Evolutionary conservation across 768 basidiomycete genomes (phyloP).

Genomic region (Suillus plorans): DNA sequence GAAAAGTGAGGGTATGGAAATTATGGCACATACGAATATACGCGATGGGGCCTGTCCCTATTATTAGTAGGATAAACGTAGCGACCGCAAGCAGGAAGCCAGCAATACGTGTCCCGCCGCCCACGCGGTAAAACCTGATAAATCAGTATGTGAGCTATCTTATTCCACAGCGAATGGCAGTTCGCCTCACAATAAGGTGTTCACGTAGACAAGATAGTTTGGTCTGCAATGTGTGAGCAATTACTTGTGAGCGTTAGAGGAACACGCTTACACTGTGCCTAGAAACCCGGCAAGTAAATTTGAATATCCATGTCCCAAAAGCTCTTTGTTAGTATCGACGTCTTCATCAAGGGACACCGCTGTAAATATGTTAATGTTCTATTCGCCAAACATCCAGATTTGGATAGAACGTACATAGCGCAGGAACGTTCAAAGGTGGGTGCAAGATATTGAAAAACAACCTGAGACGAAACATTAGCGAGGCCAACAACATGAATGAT

Average conservation of each 20-base stretch:
- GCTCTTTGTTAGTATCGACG: constrained; percentile 88
- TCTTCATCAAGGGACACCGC: constrained; percentile 89
- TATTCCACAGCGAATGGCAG: constrained; percentile 4
- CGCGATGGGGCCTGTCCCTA: constrained; percentile 89
- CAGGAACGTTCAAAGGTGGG: constrained; percentile 87
- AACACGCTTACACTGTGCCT: constrained; percentile 69
- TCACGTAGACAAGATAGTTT: constrained; percentile 86
- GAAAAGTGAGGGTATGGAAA: neutral
- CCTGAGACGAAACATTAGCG: constrained; percentile 33
- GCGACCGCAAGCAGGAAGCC: constrained; percentile 83
- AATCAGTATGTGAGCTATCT: neutral
- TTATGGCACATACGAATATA: constrained; percentile 71
- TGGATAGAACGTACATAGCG: constrained; percentile 54
- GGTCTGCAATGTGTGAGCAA: constrained; percentile 44
- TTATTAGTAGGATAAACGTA: constrained; percentile 67
- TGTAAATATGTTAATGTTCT: constrained; percentile 21
- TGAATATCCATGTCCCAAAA: constrained; percentile 90
- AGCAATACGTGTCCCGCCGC: constrained; percentile 80
- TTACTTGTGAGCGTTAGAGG: neutral
- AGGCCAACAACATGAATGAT: constrained; percentile 27
- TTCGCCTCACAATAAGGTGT: constrained; percentile 66
- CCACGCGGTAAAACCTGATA: constrained; percentile 84
- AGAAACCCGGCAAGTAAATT: constrained; percentile 80
- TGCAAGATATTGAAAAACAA: constrained; percentile 85
- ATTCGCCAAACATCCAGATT: neutral